Percentiles rank a stretch among this genome's conserved stretches.
These are phyloP conservation scores for Zygotorulaspora florentina DNA, from an alignment of 805 yeast species.

Conservation along the genomic window DNA sequence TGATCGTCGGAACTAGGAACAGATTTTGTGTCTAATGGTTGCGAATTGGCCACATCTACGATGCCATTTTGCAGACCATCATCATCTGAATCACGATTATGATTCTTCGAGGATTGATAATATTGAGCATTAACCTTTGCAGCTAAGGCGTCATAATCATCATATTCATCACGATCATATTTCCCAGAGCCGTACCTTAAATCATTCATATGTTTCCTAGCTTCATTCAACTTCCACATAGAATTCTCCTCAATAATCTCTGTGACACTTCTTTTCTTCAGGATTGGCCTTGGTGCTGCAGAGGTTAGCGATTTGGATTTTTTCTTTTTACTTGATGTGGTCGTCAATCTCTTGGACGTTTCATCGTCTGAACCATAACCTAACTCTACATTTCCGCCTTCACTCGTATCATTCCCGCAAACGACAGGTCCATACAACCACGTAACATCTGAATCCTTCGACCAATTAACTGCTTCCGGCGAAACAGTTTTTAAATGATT, in stretches of 20 bases:
- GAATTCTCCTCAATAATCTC: conserved; percentile 53
- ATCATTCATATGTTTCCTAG: conserved; percentile 57
- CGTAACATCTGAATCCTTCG: conserved; percentile 93
- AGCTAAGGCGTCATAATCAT: conserved; percentile 35
- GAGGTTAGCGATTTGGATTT: conserved; percentile 11
- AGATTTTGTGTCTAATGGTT: neutral
- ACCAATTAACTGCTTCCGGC: conserved; percentile 93
- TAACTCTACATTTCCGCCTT: conserved; percentile 17
- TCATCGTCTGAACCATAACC: conserved; percentile 42
- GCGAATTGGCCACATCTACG: neutral
- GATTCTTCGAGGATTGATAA: conserved; percentile 7
- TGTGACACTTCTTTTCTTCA: conserved; percentile 80
- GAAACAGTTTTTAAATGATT: conserved; percentile 73
- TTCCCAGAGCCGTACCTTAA: conserved; percentile 21
- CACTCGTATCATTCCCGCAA: conserved; percentile 18
- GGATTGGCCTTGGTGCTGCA: conserved; percentile 65
- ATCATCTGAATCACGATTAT: neutral
- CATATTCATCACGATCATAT: conserved; percentile 21
- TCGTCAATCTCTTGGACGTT: conserved; percentile 30
- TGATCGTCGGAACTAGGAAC: neutral
- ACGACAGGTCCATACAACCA: conserved; percentile 92
- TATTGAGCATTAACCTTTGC: conserved; percentile 38
- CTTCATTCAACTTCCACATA: conserved; percentile 39
- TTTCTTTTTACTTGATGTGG: conserved; percentile 13
- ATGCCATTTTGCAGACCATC: neutral